Conservation (phyloP, 306 rosid genomes). For the Boehmeria nivea region DNA sequence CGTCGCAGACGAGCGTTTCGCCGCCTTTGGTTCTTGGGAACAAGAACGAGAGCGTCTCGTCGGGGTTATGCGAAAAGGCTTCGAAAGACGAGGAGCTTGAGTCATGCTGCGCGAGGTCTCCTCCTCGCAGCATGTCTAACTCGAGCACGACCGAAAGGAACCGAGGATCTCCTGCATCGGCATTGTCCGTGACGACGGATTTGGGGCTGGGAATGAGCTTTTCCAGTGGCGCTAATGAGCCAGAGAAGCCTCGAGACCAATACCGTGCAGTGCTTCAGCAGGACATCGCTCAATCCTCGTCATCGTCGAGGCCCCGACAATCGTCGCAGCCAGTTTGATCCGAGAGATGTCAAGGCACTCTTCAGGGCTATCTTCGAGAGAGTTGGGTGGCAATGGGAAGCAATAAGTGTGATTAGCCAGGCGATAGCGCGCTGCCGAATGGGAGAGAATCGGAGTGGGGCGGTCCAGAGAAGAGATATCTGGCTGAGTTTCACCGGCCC, state of each 20-base stretch:
- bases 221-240: conserved; percentile 35
- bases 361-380: conserved; percentile 53
- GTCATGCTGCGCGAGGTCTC: conserved; percentile 45
- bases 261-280: conserved; percentile 33
- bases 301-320: conserved; percentile 52
- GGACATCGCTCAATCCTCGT: conserved; percentile 43
- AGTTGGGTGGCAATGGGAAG: conserved; percentile 77
- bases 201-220: conserved; percentile 71
- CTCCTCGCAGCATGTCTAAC: conserved; percentile 64
- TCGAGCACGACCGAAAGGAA: conserved; percentile 60
- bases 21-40: conserved; percentile 28
- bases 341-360: conserved; percentile 52
- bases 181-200: conserved; percentile 77
- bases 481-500: conserved; percentile 87
- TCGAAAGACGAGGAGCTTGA: conserved; percentile 59
- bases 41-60: conserved; percentile 37
- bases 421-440: conserved; percentile 40
- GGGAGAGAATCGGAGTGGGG: conserved; percentile 31
- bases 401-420: conserved; percentile 47
- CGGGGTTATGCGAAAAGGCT: too few relatives aligned
- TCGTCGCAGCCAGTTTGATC: conserved; percentile 42
- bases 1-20: conserved; percentile 33
- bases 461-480: conserved; percentile 40
- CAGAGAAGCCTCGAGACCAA: conserved; percentile 33
- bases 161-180: conserved; percentile 71